phyloP scores from a whole-genome alignment of 2,329 filamentous ascomycete genomes.

The Tolypocladium nubicola region DNA sequence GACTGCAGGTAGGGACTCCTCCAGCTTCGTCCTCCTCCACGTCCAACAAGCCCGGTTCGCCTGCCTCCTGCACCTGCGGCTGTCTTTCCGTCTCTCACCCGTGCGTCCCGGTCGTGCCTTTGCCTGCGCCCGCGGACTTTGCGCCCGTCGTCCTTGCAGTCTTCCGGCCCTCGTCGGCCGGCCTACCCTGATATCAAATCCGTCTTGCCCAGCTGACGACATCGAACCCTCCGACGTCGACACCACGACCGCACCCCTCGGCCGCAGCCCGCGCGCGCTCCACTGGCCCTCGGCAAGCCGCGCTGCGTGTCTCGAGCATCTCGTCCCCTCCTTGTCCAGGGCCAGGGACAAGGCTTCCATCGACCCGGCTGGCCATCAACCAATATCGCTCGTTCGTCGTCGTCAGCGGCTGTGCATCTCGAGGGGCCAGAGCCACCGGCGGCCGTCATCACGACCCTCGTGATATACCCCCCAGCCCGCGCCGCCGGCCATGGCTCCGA shows the following conservation, averaged over 20 bases:
- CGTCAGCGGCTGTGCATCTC: not conserved
- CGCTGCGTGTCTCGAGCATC: not conserved
- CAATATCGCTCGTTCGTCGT: not conserved
- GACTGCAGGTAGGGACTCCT: not conserved
- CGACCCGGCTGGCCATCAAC: not conserved
- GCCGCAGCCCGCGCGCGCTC: not conserved
- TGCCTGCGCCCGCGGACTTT: not conserved
- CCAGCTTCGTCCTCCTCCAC: not conserved
- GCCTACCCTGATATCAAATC: not conserved
- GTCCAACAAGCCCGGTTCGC: not conserved
- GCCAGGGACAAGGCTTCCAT: not conserved
- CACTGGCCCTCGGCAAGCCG: not conserved
- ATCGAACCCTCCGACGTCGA: not conserved
- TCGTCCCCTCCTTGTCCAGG: not conserved
- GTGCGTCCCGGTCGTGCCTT: not conserved
- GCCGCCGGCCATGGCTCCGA: slow-evolving; percentile 37
- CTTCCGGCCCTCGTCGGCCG: not conserved
- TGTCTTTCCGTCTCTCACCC: not conserved
- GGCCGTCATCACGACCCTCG: not conserved
- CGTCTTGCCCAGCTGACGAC: not conserved
- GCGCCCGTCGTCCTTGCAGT: not conserved
- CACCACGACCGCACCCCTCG: not conserved
- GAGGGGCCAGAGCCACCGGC: not conserved
- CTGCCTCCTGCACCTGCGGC: not conserved
- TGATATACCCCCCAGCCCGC: not conserved